Evolutionary conservation across 164 flowering plant genomes (phyloP), one percentile per base, ranked within the genome.

Genomic region (Annona squamosa): DNA sequence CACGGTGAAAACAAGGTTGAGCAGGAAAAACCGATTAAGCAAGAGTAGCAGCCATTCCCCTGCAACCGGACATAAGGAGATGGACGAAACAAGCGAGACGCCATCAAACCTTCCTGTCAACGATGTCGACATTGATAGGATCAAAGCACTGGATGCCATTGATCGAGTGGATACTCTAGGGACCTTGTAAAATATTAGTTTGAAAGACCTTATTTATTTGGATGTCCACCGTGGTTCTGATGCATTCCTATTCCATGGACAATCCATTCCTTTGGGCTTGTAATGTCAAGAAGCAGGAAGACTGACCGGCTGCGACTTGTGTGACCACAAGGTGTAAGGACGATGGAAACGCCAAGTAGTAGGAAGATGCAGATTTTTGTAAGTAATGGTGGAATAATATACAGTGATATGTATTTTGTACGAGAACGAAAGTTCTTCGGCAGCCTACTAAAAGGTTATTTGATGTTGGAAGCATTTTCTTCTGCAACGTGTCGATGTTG

Each of bases 1-100:
- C 71, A 86, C 89, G 42, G 85, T 83, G 16, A 90, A 79, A 80
- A 79, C 77, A 12, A 79, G 73, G 17, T 72, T 69, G 66, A 78
- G 83, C 71, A 91, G 86, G 78, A 79, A 88, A 73, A 81, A 83
- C 59, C 79, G 95, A 78, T 77, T 91, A 69, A 88, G 88, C 74
- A 94, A 92, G 79, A 94, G 98, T 77, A 92, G 82, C 71, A 91
- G 86, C 81, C 93, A 92, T 72, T 90, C 95, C 1, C 94, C 97
- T 66, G 81, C 84, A 0, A 83, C 80, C 64, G 88, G 83, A 77
- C 77, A 26, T 46, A 86, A 81, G 73, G 81, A 76, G 74, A 91
- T 83, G 68, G 82, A 88, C 9, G 71, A 82, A 19, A 59, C 42
- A 12, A 73, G 91, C 69, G 84, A 93, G 78, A 85, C 82, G 0